A percentile compares a stretch with the other conserved stretches of the same genome.
Conservation (phyloP, 139 green algal species). For the Chlamydomonas sp. region DNA sequence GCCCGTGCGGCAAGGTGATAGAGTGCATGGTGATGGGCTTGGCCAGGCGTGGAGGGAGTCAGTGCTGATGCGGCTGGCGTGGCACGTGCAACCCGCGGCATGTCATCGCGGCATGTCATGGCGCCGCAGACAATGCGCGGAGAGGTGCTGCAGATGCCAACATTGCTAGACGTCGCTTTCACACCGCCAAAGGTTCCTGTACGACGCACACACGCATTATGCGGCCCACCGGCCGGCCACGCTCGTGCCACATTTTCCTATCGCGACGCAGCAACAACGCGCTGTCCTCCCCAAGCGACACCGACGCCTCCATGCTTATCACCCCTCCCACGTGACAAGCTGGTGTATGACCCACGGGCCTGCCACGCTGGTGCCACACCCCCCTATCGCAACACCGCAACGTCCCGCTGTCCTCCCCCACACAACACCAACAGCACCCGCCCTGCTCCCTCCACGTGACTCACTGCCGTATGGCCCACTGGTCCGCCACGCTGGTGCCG, state of each 20-base stretch:
- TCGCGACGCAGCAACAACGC: constrained; percentile 29
- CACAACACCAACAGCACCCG: too few relatives aligned
- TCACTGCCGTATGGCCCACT: constrained; percentile 73
- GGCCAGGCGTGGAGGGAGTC: too few relatives aligned
- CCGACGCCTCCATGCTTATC: too few relatives aligned
- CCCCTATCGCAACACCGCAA: constrained; percentile 60
- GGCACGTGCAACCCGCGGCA: too few relatives aligned
- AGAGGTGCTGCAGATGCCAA: too few relatives aligned
- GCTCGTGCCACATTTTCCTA: constrained; percentile 87
- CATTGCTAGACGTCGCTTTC: too few relatives aligned
- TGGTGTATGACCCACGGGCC: constrained; percentile 77
- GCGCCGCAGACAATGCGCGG: too few relatives aligned
- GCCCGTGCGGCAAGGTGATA: too few relatives aligned
- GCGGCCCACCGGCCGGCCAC: constrained; percentile 79
- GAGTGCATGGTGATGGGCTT: too few relatives aligned
- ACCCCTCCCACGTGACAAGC: neutral
- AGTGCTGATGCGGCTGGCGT: too few relatives aligned
- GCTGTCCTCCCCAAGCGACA: neutral
- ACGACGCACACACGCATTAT: neutral
- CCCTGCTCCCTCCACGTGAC: neutral
- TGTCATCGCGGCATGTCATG: too few relatives aligned
- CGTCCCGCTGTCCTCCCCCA: neutral
- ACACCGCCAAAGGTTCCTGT: too few relatives aligned
- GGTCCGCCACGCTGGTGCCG: constrained; percentile 81
- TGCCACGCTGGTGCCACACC: constrained; percentile 85